Evolutionary conservation across 176 grass and related monocot species (phyloP).

Genomic region (Pharus latifolius): DNA sequence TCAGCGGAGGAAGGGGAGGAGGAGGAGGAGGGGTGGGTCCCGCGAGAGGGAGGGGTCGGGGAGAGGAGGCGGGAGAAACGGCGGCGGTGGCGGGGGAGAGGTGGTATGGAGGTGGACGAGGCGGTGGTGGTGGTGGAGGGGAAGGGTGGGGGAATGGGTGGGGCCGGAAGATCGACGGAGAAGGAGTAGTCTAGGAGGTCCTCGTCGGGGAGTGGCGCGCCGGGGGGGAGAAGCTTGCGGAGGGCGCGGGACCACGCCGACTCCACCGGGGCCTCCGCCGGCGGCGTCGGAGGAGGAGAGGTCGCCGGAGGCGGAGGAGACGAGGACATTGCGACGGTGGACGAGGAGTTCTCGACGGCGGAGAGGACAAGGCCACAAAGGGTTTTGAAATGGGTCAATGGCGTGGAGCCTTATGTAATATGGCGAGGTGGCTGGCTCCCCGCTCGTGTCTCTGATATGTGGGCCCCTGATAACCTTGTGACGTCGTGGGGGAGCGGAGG

Average conservation of each 20-base stretch:
- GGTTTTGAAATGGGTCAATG: too few species aligned
- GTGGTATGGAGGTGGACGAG: background rate
- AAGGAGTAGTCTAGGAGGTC: slow-evolving; percentile 43
- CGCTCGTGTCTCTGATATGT: too few species aligned
- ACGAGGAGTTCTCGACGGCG: background rate
- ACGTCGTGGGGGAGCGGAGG: too few species aligned
- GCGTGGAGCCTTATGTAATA: too few species aligned
- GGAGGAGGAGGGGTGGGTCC: slow-evolving; percentile 17
- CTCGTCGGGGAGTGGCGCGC: slow-evolving; percentile 43
- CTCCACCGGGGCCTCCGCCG: background rate
- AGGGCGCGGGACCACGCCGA: slow-evolving; percentile 7
- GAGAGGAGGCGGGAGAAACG: slow-evolving; percentile 8
- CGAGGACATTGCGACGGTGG: background rate
- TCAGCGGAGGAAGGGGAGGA: background rate
- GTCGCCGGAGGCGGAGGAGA: background rate
- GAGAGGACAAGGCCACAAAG: background rate
- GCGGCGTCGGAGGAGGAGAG: background rate
- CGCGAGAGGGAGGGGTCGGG: background rate
- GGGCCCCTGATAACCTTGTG: too few species aligned
- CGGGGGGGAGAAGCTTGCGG: slow-evolving; percentile 30
- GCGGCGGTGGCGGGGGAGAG: slow-evolving; percentile 1
- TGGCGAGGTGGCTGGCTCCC: too few species aligned
- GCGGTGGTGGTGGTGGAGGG: background rate
- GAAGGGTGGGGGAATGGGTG: background rate
- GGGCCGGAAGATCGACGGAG: slow-evolving; percentile 40